Base-by-base conservation (phyloP, 192 early-diverging fungal genomes). In the Umbelopsis sp. region DNA sequence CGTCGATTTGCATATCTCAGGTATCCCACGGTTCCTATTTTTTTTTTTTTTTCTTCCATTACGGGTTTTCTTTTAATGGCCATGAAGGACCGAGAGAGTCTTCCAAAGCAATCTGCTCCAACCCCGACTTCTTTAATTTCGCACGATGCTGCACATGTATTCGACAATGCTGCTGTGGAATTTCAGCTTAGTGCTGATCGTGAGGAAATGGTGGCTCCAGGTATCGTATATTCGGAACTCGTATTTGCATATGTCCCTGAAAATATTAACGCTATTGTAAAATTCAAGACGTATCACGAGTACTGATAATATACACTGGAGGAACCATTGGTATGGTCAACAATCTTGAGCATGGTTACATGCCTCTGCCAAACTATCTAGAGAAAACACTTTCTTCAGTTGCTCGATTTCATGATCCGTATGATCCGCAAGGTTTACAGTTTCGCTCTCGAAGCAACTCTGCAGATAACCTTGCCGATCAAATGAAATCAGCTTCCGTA, bases 221-320 rank as follows among this genome's bases (percentile, higher is more conserved):
- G 82, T 83, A 75, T 32, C 26, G 14, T 34, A 70, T 31, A 53
- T 22, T 6, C 38, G 38, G 38, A 41, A 41, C 38, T 11, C 38
- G 12, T 41, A 41, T 41, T 41, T 41, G 38, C 38, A 0, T 41
- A 41, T 51, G 50, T 47, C 36, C 20, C 8, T 21, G 45, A 6
- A 51, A 20, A 16, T 45, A n/a, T 34, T 14, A n/a, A 9, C 16
- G 26, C 20, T 16, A 7, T 32, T 14, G 20, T 24, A 34, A 44
- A 14, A 17, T 16, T 65, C 4, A 68, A 90, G 92, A 91, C 73
- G 83, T 94, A 20, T 94, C 92, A 12, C 80, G 90, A 38, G 94
- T 97, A 2, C 81, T 98, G 25, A 77, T 97, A 12, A 91, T 97
- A 36, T 99, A 98, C 82, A 98, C 96, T 3, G 97, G 97, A 70